phyloP scores from a whole-genome alignment of 176 grass and related monocot species.

The Elaeis guineensis region DNA sequence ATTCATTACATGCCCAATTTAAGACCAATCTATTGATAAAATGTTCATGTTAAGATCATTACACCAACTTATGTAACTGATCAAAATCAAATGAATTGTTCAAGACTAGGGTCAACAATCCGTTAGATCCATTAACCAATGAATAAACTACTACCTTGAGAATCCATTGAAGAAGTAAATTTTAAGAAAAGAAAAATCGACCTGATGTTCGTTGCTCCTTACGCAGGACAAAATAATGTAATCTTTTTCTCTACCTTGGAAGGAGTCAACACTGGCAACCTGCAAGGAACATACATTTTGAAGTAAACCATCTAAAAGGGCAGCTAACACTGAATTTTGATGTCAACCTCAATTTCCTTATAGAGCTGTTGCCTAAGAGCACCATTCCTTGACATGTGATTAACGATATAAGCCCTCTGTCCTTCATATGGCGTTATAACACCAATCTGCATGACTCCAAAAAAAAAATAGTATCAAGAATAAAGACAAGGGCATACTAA shows the following conservation, averaged over 20 bases:
- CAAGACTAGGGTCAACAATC: no score
- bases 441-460: slow-evolving; percentile 64
- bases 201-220: slow-evolving; percentile 99
- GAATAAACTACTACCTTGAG: no score
- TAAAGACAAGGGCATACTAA: no score
- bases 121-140: no score
- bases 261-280: slow-evolving; percentile 99
- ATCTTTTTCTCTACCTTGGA: slow-evolving; percentile 98
- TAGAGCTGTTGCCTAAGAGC: slow-evolving; percentile 96
- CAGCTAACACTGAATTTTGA: neutral
- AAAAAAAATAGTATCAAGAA: neutral
- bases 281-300: slow-evolving; percentile 33
- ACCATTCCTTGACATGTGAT: slow-evolving; percentile 98
- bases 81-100: no score
- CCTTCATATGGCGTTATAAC: slow-evolving; percentile 99
- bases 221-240: slow-evolving; percentile 99
- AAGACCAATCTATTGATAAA: no score
- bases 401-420: slow-evolving; percentile 97
- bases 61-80: no score
- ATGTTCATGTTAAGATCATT: no score
- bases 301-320: neutral
- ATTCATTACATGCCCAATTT: no score
- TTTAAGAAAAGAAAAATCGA: slow-evolving; percentile 11
- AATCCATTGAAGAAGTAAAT: no score
- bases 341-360: slow-evolving; percentile 92